Base-by-base conservation (phyloP, 2,329 filamentous ascomycete species). In the Xylariomycetidae sp. region DNA sequence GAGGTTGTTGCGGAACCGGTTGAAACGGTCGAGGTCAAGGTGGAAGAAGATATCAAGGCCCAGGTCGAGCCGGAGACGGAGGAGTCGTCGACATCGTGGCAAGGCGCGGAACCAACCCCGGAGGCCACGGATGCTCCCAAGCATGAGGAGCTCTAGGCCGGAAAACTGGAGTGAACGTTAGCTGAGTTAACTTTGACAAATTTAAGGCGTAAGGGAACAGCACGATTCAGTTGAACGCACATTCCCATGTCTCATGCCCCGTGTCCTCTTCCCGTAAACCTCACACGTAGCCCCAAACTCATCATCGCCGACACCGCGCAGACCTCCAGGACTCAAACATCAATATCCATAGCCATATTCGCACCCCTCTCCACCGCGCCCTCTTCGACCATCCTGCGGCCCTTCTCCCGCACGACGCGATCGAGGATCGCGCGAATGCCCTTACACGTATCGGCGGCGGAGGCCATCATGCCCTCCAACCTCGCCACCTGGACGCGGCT, bases 391-490 rank as follows among this genome's bases (percentile, higher is more conserved):
- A 86, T 76, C 54, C 69, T 71, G 38, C 63, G 67, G 4, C 84
- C 84, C 58, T 81, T 80, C 27, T 75, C 76, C 54, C 81, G 77
- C 28, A 96, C 80, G 10, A 93, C 81, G 6, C 71, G 69, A 58
- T 96, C 89, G 50, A 98, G 56, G 31, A 95, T 82, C 46, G 78
- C 73, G 43, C 85, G 74, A 24, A 96, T 79, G 56, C 89, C 82
- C 61, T 82, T 87, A 60, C 90, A 96, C 5, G 89, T 92, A 56
- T 95, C 89, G 30, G 95, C 79, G 0, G 84, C 90, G 1, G 95
- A 87, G 0, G 85, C 87, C 48, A 98, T 65, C 89, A 98, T 94
- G 1, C 85, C 85, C 64, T 98, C 90, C 39, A 96, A 56, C 37
- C 88, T 74, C 37, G 72, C 72, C 43, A 84, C 76, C 59, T 93